These are phyloP conservation scores for Coemansia sp. DNA, from an alignment of 192 early-diverging fungal species.

Conservation along the genomic window DNA sequence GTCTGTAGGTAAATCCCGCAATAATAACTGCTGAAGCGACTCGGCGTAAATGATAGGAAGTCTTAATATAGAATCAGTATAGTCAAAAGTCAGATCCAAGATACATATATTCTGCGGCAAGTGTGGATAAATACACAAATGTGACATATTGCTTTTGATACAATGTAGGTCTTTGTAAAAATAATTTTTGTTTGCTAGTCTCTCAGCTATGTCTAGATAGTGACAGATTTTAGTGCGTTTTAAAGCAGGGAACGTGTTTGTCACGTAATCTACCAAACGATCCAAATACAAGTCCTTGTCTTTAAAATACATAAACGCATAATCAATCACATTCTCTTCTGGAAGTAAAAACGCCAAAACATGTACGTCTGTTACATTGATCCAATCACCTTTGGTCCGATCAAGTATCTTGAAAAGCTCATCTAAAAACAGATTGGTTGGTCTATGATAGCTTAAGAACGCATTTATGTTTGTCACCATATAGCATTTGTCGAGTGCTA, in stretches of 20 bases:
- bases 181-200: neutral
- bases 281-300: too few relatives aligned
- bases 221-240: too few relatives aligned
- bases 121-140: neutral
- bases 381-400: too few relatives aligned
- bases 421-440: neutral
- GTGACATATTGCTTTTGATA: neutral
- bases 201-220: neutral
- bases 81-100: neutral
- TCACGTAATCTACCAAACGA: too few relatives aligned
- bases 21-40: neutral
- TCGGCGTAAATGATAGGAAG: neutral
- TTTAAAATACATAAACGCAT: too few relatives aligned
- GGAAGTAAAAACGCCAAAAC: too few relatives aligned
- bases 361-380: too few relatives aligned
- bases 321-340: too few relatives aligned
- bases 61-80: neutral
- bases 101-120: neutral
- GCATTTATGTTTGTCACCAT: neutral
- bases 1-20: neutral
- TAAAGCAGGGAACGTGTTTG: too few relatives aligned
- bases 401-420: neutral
- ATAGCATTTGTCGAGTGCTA: neutral
- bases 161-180: neutral
- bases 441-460: neutral